Evolutionary conservation across 257 asterid species (phyloP), one percentile per base, ranked within the genome.

Genomic region (Nemophila menziesii): DNA sequence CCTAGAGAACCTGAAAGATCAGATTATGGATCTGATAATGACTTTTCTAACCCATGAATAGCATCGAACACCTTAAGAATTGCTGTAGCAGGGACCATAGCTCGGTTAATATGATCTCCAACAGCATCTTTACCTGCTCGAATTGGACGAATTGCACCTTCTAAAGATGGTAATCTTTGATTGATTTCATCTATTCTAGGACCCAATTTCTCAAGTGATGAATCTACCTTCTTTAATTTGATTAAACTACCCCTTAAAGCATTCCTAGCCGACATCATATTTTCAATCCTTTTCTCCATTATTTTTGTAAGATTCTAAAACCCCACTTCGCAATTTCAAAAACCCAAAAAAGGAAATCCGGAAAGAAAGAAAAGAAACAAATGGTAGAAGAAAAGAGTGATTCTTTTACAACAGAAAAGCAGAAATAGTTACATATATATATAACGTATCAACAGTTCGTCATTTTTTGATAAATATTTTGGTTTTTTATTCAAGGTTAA

Each of bases 11-110:
- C 94, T 0, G 63, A 62, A 18, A 86, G 78, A 45, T 79, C 78
- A 1, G 72, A 44, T 16, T 74, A 86, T 16, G 93, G 90, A 70
- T 86, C 82, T 0, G 80, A 76, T 16, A 86, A 49, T 0, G 89
- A 82, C 57, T 79, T 86, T 50, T 82, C 96, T 20, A 86, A 80
- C 21, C 92, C 94, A 46, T 76, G 92, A 51, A 86, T 79, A 20
- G 95, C 93, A 56, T 87, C 97, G 50, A 87, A 82, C 36, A 87
- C 97, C 78, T 87, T 87, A 19, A 87, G 92, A 56, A 83, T 93
- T 0, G 95, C 83, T 39, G 97, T 67, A 21, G 95, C 95, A 8
- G 97, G 93, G 44, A 83, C 95, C 44, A 87, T 79, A 4, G 93
- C 95, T 39, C 95, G 67, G 53, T 80, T 77, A 11, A 87, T 87